These are phyloP conservation scores for Decorospora gaudefroyi DNA, from an alignment of 2,329 filamentous ascomycete species.

Conservation along the genomic window DNA sequence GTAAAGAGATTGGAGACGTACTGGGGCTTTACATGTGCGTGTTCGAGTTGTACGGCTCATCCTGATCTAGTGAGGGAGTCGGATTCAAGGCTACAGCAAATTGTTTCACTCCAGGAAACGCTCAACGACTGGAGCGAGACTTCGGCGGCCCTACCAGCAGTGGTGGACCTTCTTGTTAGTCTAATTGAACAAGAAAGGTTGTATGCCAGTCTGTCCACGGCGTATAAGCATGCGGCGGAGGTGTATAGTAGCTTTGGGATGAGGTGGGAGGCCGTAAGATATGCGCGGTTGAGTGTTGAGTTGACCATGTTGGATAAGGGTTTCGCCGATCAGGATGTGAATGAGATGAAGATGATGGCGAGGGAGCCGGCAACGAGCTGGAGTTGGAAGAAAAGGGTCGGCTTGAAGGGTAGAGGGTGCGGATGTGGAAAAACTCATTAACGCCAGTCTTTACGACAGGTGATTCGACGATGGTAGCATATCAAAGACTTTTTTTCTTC, in stretches of 20 bases:
- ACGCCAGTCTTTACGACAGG: background rate
- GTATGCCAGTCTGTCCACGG: constrained; percentile 42
- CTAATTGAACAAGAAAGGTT: constrained; percentile 48
- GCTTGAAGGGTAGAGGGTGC: constrained; percentile 22
- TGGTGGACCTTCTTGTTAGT: constrained; percentile 43
- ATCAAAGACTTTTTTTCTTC: no score
- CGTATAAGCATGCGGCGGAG: constrained; percentile 50
- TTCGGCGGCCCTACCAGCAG: constrained; percentile 35
- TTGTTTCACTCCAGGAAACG: constrained; percentile 34
- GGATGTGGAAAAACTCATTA: constrained; percentile 20
- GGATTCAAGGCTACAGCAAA: constrained; percentile 44
- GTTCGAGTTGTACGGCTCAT: constrained; percentile 46
- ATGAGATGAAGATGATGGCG: constrained; percentile 36
- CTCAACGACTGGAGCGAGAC: constrained; percentile 38
- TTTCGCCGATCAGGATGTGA: constrained; percentile 33
- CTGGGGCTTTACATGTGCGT: constrained; percentile 51
- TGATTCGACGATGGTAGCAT: background rate
- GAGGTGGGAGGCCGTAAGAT: constrained; percentile 37
- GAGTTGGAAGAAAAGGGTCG: constrained; percentile 44
- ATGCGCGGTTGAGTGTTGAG: constrained; percentile 37
- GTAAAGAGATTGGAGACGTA: constrained; percentile 39
- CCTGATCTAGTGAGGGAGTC: constrained; percentile 31
- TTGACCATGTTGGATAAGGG: constrained; percentile 39
- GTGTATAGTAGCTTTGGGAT: constrained; percentile 46
- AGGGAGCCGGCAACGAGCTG: constrained; percentile 36